A percentile compares a stretch with the other conserved stretches of the same genome.
phyloP scores from a whole-genome alignment of 2,329 filamentous ascomycete species.

The Tolypocladium endophyticum region DNA sequence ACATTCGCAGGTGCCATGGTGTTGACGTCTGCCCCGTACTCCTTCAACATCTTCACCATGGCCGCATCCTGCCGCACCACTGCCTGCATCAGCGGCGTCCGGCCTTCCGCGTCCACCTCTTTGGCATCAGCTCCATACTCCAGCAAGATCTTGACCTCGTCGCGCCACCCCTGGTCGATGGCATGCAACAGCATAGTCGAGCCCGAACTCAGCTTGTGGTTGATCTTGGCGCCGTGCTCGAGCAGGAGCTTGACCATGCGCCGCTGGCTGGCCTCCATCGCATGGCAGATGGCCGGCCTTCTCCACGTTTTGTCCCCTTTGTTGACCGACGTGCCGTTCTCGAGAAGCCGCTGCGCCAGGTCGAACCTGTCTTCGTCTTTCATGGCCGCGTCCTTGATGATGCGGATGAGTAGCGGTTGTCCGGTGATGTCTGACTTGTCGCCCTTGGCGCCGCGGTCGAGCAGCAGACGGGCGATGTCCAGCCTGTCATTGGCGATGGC shows the following conservation, averaged over 20 bases:
- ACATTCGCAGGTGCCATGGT: conserved; percentile 10
- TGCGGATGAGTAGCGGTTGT: conserved; percentile 19
- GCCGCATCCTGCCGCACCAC: conserved; percentile 15
- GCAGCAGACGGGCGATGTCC: conserved; percentile 19
- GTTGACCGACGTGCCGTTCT: conserved; percentile 20
- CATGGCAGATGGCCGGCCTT: conserved; percentile 12
- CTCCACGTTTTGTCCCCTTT: conserved; percentile 12
- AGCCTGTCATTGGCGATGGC: conserved; percentile 19
- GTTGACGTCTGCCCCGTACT: conserved; percentile 15
- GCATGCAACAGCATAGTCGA: conserved; percentile 21
- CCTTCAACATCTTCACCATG: conserved; percentile 16
- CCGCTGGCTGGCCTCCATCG: conserved; percentile 12
- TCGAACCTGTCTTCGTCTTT: conserved; percentile 13
- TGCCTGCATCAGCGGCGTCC: conserved; percentile 21
- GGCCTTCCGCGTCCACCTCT: conserved; percentile 15
- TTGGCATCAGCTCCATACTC: conserved; percentile 22
- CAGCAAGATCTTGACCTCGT: conserved; percentile 15
- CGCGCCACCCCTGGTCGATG: conserved; percentile 12
- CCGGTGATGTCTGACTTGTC: conserved; percentile 19
- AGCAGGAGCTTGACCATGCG: conserved; percentile 17
- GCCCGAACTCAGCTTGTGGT: conserved; percentile 15
- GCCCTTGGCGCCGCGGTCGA: conserved; percentile 21
- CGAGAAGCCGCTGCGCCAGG: conserved; percentile 19
- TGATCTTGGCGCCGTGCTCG: conserved; percentile 14
- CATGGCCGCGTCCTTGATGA: conserved; percentile 15